A percentile compares a stretch with the other conserved stretches of the same genome.
Evolutionary conservation across 208 protist genomes (phyloP).

Genomic region (Giardia muris): DNA sequence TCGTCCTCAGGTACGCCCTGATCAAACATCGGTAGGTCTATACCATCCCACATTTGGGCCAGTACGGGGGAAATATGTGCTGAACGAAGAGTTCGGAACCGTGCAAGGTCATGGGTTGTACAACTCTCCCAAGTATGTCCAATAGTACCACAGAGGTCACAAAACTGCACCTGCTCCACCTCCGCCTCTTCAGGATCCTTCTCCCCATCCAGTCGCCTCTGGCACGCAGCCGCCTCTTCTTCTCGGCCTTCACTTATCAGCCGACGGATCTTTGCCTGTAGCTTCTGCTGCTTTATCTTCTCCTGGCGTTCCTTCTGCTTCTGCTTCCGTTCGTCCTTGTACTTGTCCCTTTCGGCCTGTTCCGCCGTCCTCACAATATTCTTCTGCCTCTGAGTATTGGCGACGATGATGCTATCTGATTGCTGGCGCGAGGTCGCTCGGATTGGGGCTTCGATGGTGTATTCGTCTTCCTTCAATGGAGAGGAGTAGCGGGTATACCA

Average conservation of each 20-base stretch:
- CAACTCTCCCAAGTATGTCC: neutral
- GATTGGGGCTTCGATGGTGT: neutral
- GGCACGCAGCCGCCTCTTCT: neutral
- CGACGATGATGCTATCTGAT: neutral
- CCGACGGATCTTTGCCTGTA: neutral
- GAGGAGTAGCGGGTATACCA: neutral
- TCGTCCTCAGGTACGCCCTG: neutral
- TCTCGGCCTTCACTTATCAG: slow-evolving; percentile 7
- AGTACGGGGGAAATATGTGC: neutral
- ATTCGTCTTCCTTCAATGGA: neutral
- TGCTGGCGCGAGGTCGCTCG: neutral
- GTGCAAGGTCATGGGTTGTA: neutral
- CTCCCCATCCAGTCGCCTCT: neutral
- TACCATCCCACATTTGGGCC: neutral
- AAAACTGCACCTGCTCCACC: neutral
- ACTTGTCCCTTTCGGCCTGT: neutral
- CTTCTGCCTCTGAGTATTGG: neutral
- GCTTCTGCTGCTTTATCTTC: neutral
- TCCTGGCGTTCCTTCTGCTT: neutral
- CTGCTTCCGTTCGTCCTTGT: neutral
- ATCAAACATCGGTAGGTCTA: neutral
- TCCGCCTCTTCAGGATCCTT: neutral
- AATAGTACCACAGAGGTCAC: neutral
- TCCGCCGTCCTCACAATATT: neutral
- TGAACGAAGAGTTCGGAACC: neutral